phyloP scores from a whole-genome alignment of 495 filamentous ascomycete genomes.

The Tuber indicum region DNA sequence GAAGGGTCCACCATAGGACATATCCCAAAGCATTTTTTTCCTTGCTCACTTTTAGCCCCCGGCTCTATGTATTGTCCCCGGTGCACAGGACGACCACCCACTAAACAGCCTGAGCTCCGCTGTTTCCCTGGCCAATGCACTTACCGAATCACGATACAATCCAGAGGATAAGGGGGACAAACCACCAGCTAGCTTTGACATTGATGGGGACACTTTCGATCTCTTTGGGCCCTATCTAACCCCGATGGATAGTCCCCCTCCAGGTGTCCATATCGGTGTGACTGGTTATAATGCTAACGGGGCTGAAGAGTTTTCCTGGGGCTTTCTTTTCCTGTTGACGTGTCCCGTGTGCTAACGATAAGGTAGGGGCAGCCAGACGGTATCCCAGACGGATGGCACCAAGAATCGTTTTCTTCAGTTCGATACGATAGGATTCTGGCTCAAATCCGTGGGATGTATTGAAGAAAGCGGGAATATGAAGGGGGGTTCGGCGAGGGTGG shows the following conservation, averaged over 20 bases:
- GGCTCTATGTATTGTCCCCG: constrained; percentile 30
- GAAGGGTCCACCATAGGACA: constrained; percentile 2
- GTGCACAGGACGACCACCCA: constrained; percentile 15
- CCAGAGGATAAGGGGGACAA: constrained; percentile 18
- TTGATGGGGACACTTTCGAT: constrained; percentile 25
- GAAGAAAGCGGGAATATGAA: constrained; percentile 32
- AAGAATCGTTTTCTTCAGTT: constrained; percentile 32
- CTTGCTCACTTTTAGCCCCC: constrained; percentile 10
- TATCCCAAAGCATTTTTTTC: constrained; percentile 25
- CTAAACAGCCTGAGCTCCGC: constrained; percentile 35
- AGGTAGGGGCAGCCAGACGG: background rate
- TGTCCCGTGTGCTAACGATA: background rate
- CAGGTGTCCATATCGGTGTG: constrained; percentile 26
- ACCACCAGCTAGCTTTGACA: constrained; percentile 4
- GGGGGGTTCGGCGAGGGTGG: constrained; percentile 32
- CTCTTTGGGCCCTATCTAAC: constrained; percentile 40
- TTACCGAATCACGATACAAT: constrained; percentile 39
- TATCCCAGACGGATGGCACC: constrained; percentile 21
- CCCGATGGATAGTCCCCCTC: constrained; percentile 39
- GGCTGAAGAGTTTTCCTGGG: constrained; percentile 7
- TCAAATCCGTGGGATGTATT: constrained; percentile 32
- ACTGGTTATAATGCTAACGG: constrained; percentile 23
- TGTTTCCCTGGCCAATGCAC: constrained; percentile 40
- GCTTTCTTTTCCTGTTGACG: background rate
- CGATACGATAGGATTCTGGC: constrained; percentile 32